Base-by-base conservation (phyloP, 2,329 filamentous ascomycete species). In the Cladosporium sp. region DNA sequence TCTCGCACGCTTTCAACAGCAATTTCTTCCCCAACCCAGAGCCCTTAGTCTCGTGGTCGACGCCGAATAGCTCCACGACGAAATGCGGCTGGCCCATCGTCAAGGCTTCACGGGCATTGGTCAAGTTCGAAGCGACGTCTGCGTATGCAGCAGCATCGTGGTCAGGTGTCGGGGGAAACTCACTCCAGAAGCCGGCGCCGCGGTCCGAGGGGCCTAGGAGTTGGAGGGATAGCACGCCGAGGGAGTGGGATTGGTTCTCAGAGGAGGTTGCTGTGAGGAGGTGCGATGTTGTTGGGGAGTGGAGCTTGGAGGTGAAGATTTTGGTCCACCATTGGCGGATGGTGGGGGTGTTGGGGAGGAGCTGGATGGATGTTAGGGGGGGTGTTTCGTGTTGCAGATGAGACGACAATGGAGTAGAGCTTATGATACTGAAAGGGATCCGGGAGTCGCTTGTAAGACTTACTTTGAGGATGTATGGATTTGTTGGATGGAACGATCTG, bases 401-500 rank as follows among this genome's bases (percentile, higher is more conserved):
- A 18, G 35, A 2, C 2, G 35, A 5, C 4, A 5, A 37, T 37
- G 12, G 2, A 18, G 14, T 37, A 37, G 3, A 16, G 4, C 16
- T 37, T 3, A 16, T 40, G 16, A 2, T 6, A n/a, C n/a, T 40
- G 37, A 5, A n/a, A 2, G n/a, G 16, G 4, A 1, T n/a, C 1
- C 7, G 37, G 8, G 16, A 6, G 2, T 7, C n/a, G 2, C 8
- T 11, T 44, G 18, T 5, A 44, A 21, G 37, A 40, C 40, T 46
- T 46, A 46, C 40, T 55, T 66, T 62, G 26, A 64, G 61, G 44
- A 72, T 69, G 66, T 68, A 73, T 1, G 65, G 60, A 56, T 73
- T 74, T 16, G 64, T 65, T 5, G 71, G 66, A 35, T 72, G 71
- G 67, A 74, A 74, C n/a, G 70, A 58, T 56, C 73, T 67, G 11